phyloP scores from a whole-genome alignment of 169 alveolate species.

The Plasmodium adleri region DNA sequence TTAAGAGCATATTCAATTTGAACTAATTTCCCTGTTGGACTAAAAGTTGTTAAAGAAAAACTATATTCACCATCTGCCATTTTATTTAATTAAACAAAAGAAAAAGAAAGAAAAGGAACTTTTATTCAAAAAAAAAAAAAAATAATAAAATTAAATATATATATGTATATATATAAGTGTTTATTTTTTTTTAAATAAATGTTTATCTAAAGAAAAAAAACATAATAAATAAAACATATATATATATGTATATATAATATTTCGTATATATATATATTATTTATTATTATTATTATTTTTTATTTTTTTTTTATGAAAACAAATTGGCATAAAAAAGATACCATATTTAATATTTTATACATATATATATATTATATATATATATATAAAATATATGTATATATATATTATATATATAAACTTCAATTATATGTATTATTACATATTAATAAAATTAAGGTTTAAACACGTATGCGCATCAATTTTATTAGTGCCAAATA shows the following conservation, averaged over 20 bases:
- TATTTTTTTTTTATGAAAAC: too few relatives aligned
- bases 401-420: too few relatives aligned
- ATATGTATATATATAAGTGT: not conserved
- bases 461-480: too few relatives aligned
- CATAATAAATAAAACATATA: not conserved
- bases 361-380: too few relatives aligned
- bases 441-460: too few relatives aligned
- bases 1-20: slow-evolving; percentile 98
- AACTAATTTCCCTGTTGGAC: slow-evolving; percentile 97
- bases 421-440: too few relatives aligned
- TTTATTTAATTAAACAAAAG: slow-evolving; percentile 1
- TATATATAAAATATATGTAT: too few relatives aligned
- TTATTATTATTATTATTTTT: not conserved
- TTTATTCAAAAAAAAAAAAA: slow-evolving; percentile 9
- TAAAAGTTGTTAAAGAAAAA: slow-evolving; percentile 95
- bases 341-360: too few relatives aligned
- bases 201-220: not conserved
- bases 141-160: not conserved
- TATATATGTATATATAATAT: not conserved
- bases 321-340: too few relatives aligned
- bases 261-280: slow-evolving; percentile 3
- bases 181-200: not conserved
- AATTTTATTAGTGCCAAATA: too few relatives aligned
- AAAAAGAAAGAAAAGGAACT: not conserved
- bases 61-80: slow-evolving; percentile 92